Base-by-base conservation (phyloP, 331 rosid genomes). In the Cydonia oblonga region DNA sequence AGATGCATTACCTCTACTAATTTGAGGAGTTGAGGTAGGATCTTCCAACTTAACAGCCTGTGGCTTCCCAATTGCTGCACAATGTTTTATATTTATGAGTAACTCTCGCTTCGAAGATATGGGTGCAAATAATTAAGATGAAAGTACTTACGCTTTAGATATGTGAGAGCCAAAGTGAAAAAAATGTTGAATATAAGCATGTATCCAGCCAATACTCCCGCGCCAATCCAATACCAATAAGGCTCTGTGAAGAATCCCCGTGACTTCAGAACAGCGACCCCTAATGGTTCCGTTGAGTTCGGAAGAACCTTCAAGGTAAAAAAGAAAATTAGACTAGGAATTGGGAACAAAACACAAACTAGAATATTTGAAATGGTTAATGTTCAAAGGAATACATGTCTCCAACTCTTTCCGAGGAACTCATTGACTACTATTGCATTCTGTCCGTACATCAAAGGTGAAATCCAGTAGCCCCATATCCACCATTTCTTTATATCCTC, bases 401-500 rank as follows among this genome's bases (percentile, higher is more conserved):
- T 75, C 92, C 92, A 87, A 51, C 52, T 81, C 30, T 77, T 65
- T 49, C 86, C 92, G 15, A 71, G 84, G 70, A 87, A 85, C 77
- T 87, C 92, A 73, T 87, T 87, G 51, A 74, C 83, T 57, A 81
- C 86, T 7, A 87, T 75, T 23, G 85, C 92, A 70, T 85, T 87
- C 30, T 83, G 86, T 35, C 78, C 72, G 7, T 75, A 75, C 72
- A 66, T 75, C 78, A 75, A 33, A 53, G 78, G 78, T 1, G 78
- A 85, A 11, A 75, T 66, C 92, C 92, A 87, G 46, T 85, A 87
- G 9, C 90, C 90, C 92, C 92, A 87, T 9, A 85, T 53, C 92
- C 92, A 87, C 92, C 92, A 85, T 79, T 85, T 87, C 46, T 83
- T 81, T 18, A 87, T 77, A 13, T 73, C 33, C n/a, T 85, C 92